Percentiles rank a stretch among this genome's conserved stretches.
phyloP scores from a whole-genome alignment of 1,139 yeast species.

The Saccharomyces hybrid region DNA sequence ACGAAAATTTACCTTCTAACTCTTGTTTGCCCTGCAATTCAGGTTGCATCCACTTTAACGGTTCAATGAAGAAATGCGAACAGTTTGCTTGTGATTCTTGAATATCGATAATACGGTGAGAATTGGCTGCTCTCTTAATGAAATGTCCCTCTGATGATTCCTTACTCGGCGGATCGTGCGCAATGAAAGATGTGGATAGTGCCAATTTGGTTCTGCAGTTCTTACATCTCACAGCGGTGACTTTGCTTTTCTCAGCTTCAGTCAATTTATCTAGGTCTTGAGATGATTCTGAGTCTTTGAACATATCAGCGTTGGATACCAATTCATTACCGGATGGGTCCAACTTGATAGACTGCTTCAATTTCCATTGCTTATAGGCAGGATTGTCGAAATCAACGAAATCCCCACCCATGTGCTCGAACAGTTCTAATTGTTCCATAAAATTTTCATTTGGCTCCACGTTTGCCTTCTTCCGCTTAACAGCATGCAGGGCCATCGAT shows the following conservation, averaged over 20 bases:
- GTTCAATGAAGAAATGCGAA: conserved; percentile 83
- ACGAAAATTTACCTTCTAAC: conserved; percentile 74
- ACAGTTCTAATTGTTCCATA: conserved; percentile 61
- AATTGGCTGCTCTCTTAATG: conserved; percentile 51
- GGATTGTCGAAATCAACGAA: conserved; percentile 33
- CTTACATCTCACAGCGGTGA: conserved; percentile 52
- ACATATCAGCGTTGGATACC: conserved; percentile 30
- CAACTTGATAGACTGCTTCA: conserved; percentile 33
- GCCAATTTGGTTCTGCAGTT: conserved; percentile 55
- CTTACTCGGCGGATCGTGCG: conserved; percentile 53
- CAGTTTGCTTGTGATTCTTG: conserved; percentile 53
- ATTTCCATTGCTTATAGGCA: conserved; percentile 46
- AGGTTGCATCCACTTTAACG: conserved; percentile 81
- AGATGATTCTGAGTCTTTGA: conserved; percentile 20
- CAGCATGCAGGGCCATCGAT: conserved; percentile 62
- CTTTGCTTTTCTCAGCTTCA: conserved; percentile 18
- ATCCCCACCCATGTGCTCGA: conserved; percentile 40
- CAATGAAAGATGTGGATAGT: conserved; percentile 41
- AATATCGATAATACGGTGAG: conserved; percentile 48
- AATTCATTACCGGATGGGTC: conserved; percentile 32
- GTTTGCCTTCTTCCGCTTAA: conserved; percentile 49
- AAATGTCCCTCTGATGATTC: conserved; percentile 57
- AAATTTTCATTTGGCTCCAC: conserved; percentile 78
- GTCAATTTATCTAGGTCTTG: conserved; percentile 26
- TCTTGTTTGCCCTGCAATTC: conserved; percentile 56